Conservation (phyloP, 2,329 filamentous ascomycete genomes). For the Ampelomyces quisqualis region DNA sequence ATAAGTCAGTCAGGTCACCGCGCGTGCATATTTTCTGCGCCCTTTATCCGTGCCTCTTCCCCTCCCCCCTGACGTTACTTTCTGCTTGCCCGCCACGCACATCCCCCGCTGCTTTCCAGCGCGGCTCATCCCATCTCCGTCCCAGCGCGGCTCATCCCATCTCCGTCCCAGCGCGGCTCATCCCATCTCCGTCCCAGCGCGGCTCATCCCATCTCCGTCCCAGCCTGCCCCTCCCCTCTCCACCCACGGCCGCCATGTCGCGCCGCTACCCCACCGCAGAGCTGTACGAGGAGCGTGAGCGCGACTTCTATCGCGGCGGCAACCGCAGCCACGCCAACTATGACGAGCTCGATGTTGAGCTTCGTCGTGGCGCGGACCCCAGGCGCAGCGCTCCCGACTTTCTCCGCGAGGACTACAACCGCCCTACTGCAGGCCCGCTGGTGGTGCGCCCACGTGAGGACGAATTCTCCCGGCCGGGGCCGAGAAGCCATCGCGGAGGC, state of each 20-base stretch:
- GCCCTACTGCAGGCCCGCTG: conserved; percentile 48
- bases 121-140: too few species aligned
- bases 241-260: conserved; percentile 33
- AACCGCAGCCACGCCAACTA: conserved; percentile 48
- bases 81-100: conserved; percentile 6
- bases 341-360: conserved; percentile 54
- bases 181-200: conserved; percentile 13
- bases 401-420: conserved; percentile 53
- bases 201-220: conserved; percentile 14
- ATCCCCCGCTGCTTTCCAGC: conserved; percentile 9
- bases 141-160: too few species aligned
- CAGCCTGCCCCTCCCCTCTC: conserved; percentile 15
- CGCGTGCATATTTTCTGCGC: conserved; percentile 1
- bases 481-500: conserved; percentile 36
- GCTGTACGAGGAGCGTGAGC: conserved; percentile 52
- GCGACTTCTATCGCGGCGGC: conserved; percentile 51
- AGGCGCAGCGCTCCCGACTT: conserved; percentile 52
- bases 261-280: conserved; percentile 51
- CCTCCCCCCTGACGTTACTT: conserved; percentile 4
- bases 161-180: conserved; percentile 11
- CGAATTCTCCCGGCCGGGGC: conserved; percentile 37
- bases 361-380: conserved; percentile 42
- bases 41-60: conserved; percentile 2
- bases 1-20: conserved; percentile 32
- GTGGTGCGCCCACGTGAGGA: conserved; percentile 49